Base-by-base conservation (phyloP, 352 stramenopile species). In the Pythium diclinum region DNA sequence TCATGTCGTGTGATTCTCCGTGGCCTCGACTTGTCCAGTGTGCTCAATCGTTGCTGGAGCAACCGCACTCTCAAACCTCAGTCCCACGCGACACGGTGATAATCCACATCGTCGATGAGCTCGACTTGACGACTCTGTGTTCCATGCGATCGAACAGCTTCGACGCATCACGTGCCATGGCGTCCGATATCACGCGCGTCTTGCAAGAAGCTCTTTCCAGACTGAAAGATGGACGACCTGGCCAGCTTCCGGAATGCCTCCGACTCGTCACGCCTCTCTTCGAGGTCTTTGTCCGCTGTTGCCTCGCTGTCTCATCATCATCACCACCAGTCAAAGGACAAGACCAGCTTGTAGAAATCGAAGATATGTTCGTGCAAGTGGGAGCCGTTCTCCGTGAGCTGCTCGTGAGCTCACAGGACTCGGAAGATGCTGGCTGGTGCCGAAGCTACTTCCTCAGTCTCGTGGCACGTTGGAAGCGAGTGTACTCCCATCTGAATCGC, bases 11-110 rank as follows among this genome's bases (percentile, higher is more conserved):
- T 5, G 28, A 17, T 30, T 56, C 46, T 51, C 63, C 56, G 16
- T 69, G 63, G 63, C 30, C 11, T 8, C 48, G 48, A 34, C 48
- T 69, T n/a, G 16, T 52, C 10, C 36, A 59, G 3, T 64, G 63
- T 49, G 40, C 56, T 4, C 25, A 13, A 0, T 11, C 17, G 3
- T 5, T 47, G 1, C 30, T 69, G 10, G 17, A 48, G n/a, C 17
- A 32, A 25, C 6, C 49, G 1, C 32, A 38, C 1, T 23, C 23
- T 1, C 16, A 21, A n/a, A 21, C 6, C 0, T 32, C 38, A 10
- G 21, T 56, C 6, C 25, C 30, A 19, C 28, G 34, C 0, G 21
- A 46, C 19, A 55, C 47, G 4, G 25, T 71, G 17, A 49, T 66
- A 23, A 23, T 30, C 7, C 51, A 66, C 58, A 42, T 66, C 46